A percentile compares a stretch with the other conserved stretches of the same genome.
Evolutionary conservation across 2,329 filamentous ascomycete genomes (phyloP).

Genomic region (Cladosporium sp.): DNA sequence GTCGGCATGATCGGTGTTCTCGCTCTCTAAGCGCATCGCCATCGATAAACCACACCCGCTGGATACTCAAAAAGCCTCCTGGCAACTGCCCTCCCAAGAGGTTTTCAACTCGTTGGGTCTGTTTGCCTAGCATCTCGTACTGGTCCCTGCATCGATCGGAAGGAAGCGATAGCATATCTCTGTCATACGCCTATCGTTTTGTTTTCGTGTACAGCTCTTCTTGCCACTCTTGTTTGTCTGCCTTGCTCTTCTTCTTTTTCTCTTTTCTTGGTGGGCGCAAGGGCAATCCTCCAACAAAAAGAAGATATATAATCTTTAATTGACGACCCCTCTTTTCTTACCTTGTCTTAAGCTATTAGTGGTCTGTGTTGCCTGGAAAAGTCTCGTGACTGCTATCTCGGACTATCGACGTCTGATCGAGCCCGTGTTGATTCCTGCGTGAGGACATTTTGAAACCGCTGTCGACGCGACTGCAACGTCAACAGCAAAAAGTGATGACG

Average conservation of each 20-base stretch:
- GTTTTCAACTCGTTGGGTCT: not conserved
- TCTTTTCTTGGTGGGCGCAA: not conserved
- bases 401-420: too few relatives aligned
- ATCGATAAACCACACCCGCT: not conserved
- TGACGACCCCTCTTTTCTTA: not conserved
- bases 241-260: not conserved
- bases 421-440: too few relatives aligned
- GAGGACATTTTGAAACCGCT: too few relatives aligned
- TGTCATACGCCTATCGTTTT: not conserved
- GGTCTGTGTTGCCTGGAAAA: too few relatives aligned
- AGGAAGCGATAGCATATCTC: not conserved
- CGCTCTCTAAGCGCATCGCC: slow-evolving; percentile 38
- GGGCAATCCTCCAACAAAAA: slow-evolving; percentile 5
- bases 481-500: too few relatives aligned
- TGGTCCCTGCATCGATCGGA: not conserved
- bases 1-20: slow-evolving; percentile 46
- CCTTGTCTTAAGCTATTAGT: too few relatives aligned
- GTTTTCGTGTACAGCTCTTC: not conserved
- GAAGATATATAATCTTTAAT: slow-evolving; percentile 3
- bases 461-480: too few relatives aligned
- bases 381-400: too few relatives aligned
- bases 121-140: not conserved
- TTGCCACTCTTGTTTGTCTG: not conserved
- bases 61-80: not conserved
- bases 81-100: not conserved